Conservation (phyloP, 345 rosid species). For the Orychophragmus violaceus region DNA sequence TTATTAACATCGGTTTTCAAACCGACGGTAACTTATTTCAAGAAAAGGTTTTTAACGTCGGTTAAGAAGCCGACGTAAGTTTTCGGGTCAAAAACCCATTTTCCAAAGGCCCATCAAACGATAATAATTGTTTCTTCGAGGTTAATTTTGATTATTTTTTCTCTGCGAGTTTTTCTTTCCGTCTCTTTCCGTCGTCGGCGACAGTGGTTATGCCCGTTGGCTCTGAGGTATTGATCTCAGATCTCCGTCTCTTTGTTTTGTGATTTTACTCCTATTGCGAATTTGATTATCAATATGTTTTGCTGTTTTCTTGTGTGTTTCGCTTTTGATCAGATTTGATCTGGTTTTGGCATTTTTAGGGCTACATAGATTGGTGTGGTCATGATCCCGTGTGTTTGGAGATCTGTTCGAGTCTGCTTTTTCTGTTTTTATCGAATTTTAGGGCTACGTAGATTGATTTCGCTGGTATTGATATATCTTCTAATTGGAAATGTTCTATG, state of each 20-base stretch:
- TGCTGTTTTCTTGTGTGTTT: neutral
- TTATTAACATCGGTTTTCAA: too few species aligned
- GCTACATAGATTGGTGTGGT: neutral
- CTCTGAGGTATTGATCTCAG: neutral
- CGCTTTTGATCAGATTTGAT: slow-evolving; percentile 32
- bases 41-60: too few species aligned
- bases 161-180: too few species aligned
- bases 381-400: neutral
- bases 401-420: neutral
- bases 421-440: neutral
- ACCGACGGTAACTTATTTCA: too few species aligned
- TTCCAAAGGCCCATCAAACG: too few species aligned
- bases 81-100: too few species aligned
- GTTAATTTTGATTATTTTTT: too few species aligned
- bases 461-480: neutral
- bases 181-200: neutral
- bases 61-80: too few species aligned
- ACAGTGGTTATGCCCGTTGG: neutral
- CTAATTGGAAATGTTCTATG: neutral
- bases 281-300: neutral
- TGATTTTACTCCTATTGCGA: too few species aligned
- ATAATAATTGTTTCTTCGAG: too few species aligned
- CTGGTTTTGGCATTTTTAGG: neutral
- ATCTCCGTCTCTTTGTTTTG: neutral
- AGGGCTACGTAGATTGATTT: slow-evolving; percentile 7